A percentile compares a stretch with the other conserved stretches of the same genome.
Conservation (phyloP, 768 basidiomycete species). For the Russula brevipes region DNA sequence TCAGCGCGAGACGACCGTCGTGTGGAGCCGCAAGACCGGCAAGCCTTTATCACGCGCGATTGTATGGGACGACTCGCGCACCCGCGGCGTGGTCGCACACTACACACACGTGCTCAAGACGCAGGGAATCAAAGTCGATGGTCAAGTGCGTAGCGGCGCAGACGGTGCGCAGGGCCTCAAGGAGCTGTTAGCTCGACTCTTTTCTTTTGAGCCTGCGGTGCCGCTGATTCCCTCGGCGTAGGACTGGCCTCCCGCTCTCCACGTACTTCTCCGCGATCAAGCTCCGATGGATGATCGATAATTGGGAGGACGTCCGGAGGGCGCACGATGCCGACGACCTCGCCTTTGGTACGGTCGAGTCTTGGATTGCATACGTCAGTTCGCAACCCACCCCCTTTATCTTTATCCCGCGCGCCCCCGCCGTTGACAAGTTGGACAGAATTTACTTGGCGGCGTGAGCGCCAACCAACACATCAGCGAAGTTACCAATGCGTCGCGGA, state of each 20-base stretch:
- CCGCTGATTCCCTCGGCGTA: slow-evolving; percentile 31
- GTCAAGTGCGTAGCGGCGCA: slow-evolving; percentile 62
- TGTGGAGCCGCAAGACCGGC: slow-evolving; percentile 88
- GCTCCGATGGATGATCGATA: slow-evolving; percentile 94
- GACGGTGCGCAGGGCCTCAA: slow-evolving; percentile 63
- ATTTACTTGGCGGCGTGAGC: slow-evolving; percentile 73
- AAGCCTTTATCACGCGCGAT: slow-evolving; percentile 84
- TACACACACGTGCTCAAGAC: slow-evolving; percentile 65
- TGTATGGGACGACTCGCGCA: slow-evolving; percentile 96
- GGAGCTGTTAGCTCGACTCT: slow-evolving; percentile 51
- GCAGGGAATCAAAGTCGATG: slow-evolving; percentile 71
- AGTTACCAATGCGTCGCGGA: slow-evolving; percentile 94
- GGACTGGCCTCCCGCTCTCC: slow-evolving; percentile 89
- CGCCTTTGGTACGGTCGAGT: slow-evolving; percentile 92
- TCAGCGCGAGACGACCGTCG: slow-evolving; percentile 93
- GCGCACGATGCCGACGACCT: slow-evolving; percentile 81
- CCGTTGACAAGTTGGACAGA: slow-evolving; percentile 39
- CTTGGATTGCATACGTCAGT: slow-evolving; percentile 85
- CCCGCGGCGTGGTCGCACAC: slow-evolving; percentile 77
- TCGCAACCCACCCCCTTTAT: not conserved
- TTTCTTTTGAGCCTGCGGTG: not conserved
- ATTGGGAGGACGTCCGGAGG: slow-evolving; percentile 64
- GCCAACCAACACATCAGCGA: slow-evolving; percentile 80
- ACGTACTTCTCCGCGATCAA: slow-evolving; percentile 99
- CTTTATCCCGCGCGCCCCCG: not conserved